A percentile compares a stretch with the other conserved stretches of the same genome.
phyloP scores from a whole-genome alignment of 2,329 filamentous ascomycete species.

The Ceratocystiopsis brevicomis region DNA sequence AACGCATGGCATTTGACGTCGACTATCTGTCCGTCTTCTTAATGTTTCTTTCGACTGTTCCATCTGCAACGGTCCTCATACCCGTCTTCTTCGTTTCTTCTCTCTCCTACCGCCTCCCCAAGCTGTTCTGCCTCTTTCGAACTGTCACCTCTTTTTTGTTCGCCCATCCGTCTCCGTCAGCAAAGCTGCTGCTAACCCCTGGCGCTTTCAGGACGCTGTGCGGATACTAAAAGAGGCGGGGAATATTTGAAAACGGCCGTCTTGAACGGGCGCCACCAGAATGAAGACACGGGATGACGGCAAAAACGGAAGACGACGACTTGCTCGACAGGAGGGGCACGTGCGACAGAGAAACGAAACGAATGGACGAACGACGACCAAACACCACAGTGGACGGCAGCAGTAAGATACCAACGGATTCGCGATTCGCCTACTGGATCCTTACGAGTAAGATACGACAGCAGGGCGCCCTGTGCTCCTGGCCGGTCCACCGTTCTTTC shows the following conservation, averaged over 20 bases:
- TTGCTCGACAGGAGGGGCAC: background rate
- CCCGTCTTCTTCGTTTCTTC: background rate
- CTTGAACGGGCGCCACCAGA: background rate
- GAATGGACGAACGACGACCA: too few relatives aligned
- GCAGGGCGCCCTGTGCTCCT: too few relatives aligned
- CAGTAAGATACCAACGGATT: too few relatives aligned
- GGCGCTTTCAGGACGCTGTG: conserved; percentile 15
- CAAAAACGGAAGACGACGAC: background rate
- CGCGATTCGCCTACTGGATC: too few relatives aligned
- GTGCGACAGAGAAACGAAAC: too few relatives aligned
- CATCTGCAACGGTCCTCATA: too few relatives aligned
- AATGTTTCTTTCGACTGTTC: too few relatives aligned
- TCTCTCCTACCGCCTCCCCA: background rate
- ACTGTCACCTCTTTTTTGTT: background rate
- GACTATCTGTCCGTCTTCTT: background rate
- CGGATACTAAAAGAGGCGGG: conserved; percentile 22
- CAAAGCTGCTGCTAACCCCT: background rate
- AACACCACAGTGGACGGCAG: too few relatives aligned
- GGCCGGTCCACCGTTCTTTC: too few relatives aligned
- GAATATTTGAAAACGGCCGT: conserved; percentile 16
- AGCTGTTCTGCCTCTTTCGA: background rate
- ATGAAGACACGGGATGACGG: background rate
- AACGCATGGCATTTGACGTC: too few relatives aligned
- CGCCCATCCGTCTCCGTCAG: background rate
- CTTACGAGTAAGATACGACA: too few relatives aligned